Conservation (phyloP, 352 stramenopile species). For the Pythium graminicola region DNA sequence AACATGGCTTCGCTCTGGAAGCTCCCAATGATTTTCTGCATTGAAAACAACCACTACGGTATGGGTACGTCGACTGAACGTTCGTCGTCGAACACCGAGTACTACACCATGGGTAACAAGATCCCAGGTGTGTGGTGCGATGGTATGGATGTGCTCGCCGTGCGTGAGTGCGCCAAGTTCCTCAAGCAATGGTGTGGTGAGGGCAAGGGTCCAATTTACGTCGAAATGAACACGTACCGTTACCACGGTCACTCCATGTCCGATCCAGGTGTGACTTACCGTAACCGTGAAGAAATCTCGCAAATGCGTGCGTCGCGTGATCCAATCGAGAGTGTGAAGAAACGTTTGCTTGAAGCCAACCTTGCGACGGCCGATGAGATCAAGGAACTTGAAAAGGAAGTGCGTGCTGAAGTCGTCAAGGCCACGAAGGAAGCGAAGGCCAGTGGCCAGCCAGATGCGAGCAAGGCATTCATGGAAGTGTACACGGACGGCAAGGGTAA, state of each 20-base stretch:
- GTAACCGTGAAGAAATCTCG: constrained; percentile 99
- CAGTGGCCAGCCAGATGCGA: constrained; percentile 39
- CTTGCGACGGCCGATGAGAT: constrained; percentile 96
- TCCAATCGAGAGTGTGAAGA: constrained; percentile 98
- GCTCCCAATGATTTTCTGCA: constrained; percentile 99
- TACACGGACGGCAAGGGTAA: constrained; percentile 87
- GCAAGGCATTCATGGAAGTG: constrained; percentile 77
- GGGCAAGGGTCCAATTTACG: constrained; percentile 98
- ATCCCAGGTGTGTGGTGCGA: constrained; percentile 99
- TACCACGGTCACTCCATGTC: constrained; percentile 99
- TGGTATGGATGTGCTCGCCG: constrained; percentile 98
- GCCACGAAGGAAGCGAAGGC: constrained; percentile 91
- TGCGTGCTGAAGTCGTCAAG: constrained; percentile 96
- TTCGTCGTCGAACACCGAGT: constrained; percentile 96
- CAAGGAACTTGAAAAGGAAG: constrained; percentile 98
- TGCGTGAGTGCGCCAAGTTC: constrained; percentile 95
- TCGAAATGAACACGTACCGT: constrained; percentile 99
- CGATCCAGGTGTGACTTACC: constrained; percentile 99
- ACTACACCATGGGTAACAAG: constrained; percentile 99
- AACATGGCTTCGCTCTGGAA: constrained; percentile 99
- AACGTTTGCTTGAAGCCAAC: constrained; percentile 93
- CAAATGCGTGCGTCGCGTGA: constrained; percentile 97
- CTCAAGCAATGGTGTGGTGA: constrained; percentile 93
- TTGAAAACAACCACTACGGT: constrained; percentile 99
- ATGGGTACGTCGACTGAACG: constrained; percentile 99